Evolutionary conservation across 2,329 filamentous ascomycete species (phyloP), one percentile per base, ranked within the genome.

Genomic region (Hyphodiscus sp.): DNA sequence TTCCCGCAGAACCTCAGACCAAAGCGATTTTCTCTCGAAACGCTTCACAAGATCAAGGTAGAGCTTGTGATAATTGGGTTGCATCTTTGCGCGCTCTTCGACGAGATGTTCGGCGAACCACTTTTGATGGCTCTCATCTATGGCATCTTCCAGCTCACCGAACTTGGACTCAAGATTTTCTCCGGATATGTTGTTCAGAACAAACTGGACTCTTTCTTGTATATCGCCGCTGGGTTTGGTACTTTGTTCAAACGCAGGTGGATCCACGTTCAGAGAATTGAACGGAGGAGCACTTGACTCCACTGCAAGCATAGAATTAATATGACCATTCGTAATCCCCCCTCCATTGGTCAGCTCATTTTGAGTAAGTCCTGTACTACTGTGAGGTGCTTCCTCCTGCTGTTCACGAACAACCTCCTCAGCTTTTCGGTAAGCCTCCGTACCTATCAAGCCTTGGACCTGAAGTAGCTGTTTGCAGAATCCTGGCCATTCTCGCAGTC

Each of bases 71-170:
- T 95, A 97, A 69, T 99, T 99, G 6, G 92, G 91, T 68, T 99
- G 92, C 76, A 96, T 86, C 71, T 96, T 97, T 30, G 92, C 95
- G 45, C 95, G 89, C 68, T 96, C 89, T 66, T 96, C 92, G 2
- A 99, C 94, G 10, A 99, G 77, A 66, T 97, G 95, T 47, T 85
- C 85, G 7, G 95, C 94, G 67, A 99, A 99, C 94, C 94, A 99
- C 67, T 95, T 90, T 65, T 95, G 88, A 68, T 96, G 87, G 61
- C 85, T 84, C 50, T 87, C 82, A 49, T 90, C 84, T 47, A 99
- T 74, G 45, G 88, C 83, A 41, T 89, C 85, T 48, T 83, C 85
- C 41, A 99, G 80, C 61, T 96, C 91, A 50, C 79, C 78, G 64
- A 92, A 86, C 71, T 96, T 96, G 42, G 86, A 80, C 50, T 89